phyloP scores from a whole-genome alignment of 2,329 filamentous ascomycete genomes.

The Thelonectria olida region DNA sequence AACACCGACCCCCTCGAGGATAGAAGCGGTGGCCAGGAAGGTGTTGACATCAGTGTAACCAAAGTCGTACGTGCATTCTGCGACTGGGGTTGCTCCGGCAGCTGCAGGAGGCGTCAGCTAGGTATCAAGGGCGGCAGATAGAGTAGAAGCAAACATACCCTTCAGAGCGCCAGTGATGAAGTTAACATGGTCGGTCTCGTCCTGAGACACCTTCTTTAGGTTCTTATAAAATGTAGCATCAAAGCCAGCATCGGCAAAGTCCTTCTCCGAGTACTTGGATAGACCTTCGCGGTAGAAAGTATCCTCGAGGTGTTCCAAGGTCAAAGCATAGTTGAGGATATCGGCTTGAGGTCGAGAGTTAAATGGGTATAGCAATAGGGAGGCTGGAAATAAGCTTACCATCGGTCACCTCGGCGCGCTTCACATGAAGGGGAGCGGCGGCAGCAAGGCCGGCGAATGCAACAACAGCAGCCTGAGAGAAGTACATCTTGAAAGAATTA shows the following conservation, averaged over 20 bases:
- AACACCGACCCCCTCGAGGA: slow-evolving; percentile 73
- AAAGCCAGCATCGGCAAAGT: slow-evolving; percentile 64
- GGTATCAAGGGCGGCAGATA: background rate
- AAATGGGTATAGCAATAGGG: background rate
- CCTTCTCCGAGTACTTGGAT: slow-evolving; percentile 60
- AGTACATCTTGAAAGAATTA: background rate
- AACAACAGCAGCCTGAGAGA: background rate
- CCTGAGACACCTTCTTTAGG: slow-evolving; percentile 62
- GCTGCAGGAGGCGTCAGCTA: background rate
- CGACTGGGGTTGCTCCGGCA: slow-evolving; percentile 58
- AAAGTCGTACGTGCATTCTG: slow-evolving; percentile 66
- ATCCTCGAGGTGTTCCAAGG: slow-evolving; percentile 67
- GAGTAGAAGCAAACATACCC: slow-evolving; percentile 18
- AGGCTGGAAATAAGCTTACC: background rate
- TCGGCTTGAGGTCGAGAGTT: background rate
- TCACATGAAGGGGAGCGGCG: background rate
- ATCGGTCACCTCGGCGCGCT: background rate
- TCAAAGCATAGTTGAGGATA: slow-evolving; percentile 58
- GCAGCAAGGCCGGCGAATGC: background rate
- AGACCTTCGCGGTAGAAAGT: slow-evolving; percentile 71
- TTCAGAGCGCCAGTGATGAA: slow-evolving; percentile 60
- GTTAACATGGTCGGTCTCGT: slow-evolving; percentile 63
- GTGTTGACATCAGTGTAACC: slow-evolving; percentile 65
- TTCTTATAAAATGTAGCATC: slow-evolving; percentile 64
- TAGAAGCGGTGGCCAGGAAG: slow-evolving; percentile 69